Conservation (phyloP, 768 basidiomycete genomes). For the Pleurotus tuber-regium region DNA sequence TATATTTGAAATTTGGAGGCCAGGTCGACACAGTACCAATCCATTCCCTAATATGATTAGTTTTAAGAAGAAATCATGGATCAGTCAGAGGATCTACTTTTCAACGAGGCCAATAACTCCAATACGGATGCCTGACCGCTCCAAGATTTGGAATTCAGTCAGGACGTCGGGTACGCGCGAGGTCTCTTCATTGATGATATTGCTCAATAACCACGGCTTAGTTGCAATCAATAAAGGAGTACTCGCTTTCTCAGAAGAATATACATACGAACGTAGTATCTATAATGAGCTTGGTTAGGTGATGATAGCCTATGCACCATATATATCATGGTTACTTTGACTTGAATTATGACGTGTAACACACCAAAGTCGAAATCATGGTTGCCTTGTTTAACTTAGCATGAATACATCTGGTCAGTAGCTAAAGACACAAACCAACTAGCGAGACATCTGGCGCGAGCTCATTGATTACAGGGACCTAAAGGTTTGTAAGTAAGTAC, state of each 20-base stretch:
- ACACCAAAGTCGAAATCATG: conserved; percentile 91
- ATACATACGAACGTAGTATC: conserved; percentile 71
- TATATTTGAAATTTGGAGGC: conserved; percentile 77
- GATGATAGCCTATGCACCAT: conserved; percentile 50
- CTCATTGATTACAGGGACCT: conserved; percentile 86
- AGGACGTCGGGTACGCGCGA: conserved; percentile 59
- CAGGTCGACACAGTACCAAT: conserved; percentile 84
- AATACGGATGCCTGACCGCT: conserved; percentile 66
- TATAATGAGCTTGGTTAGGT: conserved; percentile 62
- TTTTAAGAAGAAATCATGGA: not conserved
- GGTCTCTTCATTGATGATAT: conserved; percentile 73
- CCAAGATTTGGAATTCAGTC: conserved; percentile 61
- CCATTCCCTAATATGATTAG: conserved; percentile 65
- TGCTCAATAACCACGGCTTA: conserved; percentile 89
- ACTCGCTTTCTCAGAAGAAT: not conserved
- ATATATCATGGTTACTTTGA: not conserved
- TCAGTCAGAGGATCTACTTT: conserved; percentile 43
- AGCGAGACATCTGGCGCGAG: conserved; percentile 78
- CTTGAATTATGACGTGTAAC: conserved; percentile 7
- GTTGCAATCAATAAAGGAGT: not conserved
- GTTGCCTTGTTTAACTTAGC: conserved; percentile 53
- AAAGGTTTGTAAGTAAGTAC: not conserved
- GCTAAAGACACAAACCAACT: conserved; percentile 53
- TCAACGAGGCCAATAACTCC: conserved; percentile 89
- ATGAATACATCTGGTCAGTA: not conserved